Base-by-base conservation (phyloP, 139 green algal genomes). In the Chlorella sp. region DNA sequence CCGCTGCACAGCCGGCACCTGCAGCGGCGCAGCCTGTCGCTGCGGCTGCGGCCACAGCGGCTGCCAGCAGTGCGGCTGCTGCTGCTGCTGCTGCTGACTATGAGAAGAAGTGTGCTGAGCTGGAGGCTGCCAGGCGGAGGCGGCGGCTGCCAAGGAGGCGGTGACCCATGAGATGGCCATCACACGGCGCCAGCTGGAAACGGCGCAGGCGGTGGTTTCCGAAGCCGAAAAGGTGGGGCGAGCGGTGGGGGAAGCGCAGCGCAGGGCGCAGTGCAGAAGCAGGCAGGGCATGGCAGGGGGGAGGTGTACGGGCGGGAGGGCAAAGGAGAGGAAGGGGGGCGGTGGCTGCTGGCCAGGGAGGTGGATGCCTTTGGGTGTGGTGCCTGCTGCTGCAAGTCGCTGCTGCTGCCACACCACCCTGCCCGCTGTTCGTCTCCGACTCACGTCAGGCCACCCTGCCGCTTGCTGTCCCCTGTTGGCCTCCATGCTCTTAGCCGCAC, bases 161-260 rank as follows among this genome's bases (percentile, higher is more conserved):
- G 92, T 92, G 26, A 93, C 89, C 2, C 84, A 91, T 3, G 95
- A 98, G 94, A 85, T 97, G 81, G 94, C 94, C 16, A 91, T 98
- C 83, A 95, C 97, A 94, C 93, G 95, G 0, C 91, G 95, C 39
- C 95, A 98, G 92, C 92, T 98, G 30, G 77, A 92, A 4, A 88
- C 83, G 19, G 93, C 94, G 24, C 93, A 96, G 87, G 81, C 83
- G 16, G 85, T 92, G 48, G 34, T 91, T 16, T 93, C 94, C 37
- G 85, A 89, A 14, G 85, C 92, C 3, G 93, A 93, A 60, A 92
- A 92, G 92, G 94, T 94, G 73, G 0, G 83, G 2, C 3, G 34
- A 12, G 84, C 53, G 0, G 11, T 19, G 73, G 48, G 48, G 48
- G 48, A 5, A 57, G 48, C 7, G 48, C 48, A 57, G 48, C 7